Base-by-base conservation (phyloP, 176 grass and related monocot genomes). In the Miscanthus lutarioriparius region DNA sequence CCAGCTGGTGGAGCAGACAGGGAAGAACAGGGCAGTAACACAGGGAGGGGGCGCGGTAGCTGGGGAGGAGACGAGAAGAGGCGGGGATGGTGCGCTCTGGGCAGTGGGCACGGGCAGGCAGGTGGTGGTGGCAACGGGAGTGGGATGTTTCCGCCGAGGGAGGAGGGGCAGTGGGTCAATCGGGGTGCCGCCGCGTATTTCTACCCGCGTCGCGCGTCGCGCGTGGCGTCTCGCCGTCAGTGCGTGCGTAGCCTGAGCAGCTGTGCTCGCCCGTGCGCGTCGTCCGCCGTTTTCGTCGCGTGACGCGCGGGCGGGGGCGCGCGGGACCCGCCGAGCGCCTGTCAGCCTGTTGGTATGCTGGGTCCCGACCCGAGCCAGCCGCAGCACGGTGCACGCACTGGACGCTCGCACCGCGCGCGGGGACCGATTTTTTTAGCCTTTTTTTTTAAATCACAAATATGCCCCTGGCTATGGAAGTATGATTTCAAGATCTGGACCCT, bases 131-230 rank as follows among this genome's bases (percentile, higher is more conserved):
- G 76, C 25, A n/a, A 12, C 41, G 10, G 9, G 48, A 35, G 72
- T 72, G 87, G 48, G 82, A 40, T 84, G 87, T 74, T 76, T 89
- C 82, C 77, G 78, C 47, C 19, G 38, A 69, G 39, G 62, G 48
- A 64, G 77, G 26, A 32, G 12, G 64, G n/a, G 22, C 10, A 7
- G 16, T 45, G 72, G 70, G 40, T 12, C 44, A 4, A 3, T 2
- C 40, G 16, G 16, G 20, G 83, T 74, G 74, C 11, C 53, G 79
- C 39, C 20, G 74, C 2, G 41, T 86, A 90, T 86, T 90, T 90
- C 74, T 87, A 83, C 59, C 73, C 67, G 88, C 43, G n/a, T 1
- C 43, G 15, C 39, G 39, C n/a, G n/a, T n/a, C n/a, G 28, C 28
- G 28, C 39, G 76, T 45, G 39, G 23, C 76, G 37, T 9, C 76